These are phyloP conservation scores for Xylaria sp. DNA, from an alignment of 2,329 filamentous ascomycete species.

Conservation along the genomic window DNA sequence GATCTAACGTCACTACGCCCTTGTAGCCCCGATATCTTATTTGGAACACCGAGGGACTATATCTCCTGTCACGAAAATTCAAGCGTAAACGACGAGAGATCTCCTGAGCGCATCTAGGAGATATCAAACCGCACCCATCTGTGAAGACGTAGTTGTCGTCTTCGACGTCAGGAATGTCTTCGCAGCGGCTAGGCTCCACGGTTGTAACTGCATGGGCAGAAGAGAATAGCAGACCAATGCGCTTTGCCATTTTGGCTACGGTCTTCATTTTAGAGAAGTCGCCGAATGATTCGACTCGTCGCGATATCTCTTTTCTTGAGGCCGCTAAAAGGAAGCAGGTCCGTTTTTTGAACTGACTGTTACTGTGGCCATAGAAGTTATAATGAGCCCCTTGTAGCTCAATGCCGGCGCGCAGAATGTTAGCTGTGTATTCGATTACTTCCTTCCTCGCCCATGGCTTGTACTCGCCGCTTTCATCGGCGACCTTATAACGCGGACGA, in stretches of 20 bases:
- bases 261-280: conserved; percentile 14
- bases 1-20: conserved; percentile 12
- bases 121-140: conserved; percentile 17
- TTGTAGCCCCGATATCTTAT: conserved; percentile 19
- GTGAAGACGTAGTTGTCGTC: conserved; percentile 11
- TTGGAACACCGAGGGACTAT: conserved; percentile 15
- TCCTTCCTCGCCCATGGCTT: conserved; percentile 15
- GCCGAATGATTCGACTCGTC: conserved; percentile 13
- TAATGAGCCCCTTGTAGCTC: conserved; percentile 7
- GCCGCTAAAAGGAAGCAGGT: conserved; percentile 8
- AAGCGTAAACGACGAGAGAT: conserved; percentile 8
- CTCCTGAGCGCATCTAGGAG: conserved; percentile 3
- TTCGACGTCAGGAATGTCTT: conserved; percentile 18
- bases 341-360: conserved; percentile 15
- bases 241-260: conserved; percentile 13
- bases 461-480: conserved; percentile 4
- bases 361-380: conserved; percentile 17
- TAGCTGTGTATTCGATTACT: neutral
- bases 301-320: conserved; percentile 11
- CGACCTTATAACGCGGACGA: conserved; percentile 5
- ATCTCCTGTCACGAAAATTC: conserved; percentile 13
- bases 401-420: conserved; percentile 4
- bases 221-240: conserved; percentile 17
- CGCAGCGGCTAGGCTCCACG: conserved; percentile 10
- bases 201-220: neutral